Conservation (phyloP, 352 stramenopile species). For the Elongisporangium senticosum region DNA sequence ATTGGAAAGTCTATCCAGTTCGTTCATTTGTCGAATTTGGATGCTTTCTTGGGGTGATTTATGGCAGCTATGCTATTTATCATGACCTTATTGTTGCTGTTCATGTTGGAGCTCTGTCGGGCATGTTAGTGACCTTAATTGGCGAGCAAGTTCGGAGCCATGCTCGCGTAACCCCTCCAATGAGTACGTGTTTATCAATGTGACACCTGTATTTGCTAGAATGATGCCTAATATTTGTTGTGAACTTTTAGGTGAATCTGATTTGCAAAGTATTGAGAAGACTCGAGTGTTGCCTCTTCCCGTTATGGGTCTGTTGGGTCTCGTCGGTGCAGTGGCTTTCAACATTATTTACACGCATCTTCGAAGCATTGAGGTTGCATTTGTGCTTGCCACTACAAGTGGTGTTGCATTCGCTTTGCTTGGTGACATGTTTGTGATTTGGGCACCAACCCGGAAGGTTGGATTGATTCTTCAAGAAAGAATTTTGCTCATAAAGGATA, state of each 20-base stretch:
- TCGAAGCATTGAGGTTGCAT: constrained; percentile 75
- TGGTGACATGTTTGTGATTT: constrained; percentile 84
- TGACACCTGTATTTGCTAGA: neutral
- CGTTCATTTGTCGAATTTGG: constrained; percentile 82
- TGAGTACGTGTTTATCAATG: constrained; percentile 20
- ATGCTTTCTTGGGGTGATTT: constrained; percentile 85
- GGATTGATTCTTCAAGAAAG: constrained; percentile 77
- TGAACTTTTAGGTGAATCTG: neutral
- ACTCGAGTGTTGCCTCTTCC: constrained; percentile 70
- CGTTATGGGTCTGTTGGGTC: constrained; percentile 72
- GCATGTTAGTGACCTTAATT: constrained; percentile 73
- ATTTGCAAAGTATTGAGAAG: constrained; percentile 34
- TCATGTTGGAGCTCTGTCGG: constrained; percentile 78
- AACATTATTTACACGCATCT: constrained; percentile 87
- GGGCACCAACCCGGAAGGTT: constrained; percentile 70
- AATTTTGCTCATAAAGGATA: constrained; percentile 53
- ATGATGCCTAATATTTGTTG: neutral
- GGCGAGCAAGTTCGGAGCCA: constrained; percentile 70
- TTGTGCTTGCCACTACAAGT: constrained; percentile 70
- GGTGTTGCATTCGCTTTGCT: constrained; percentile 72
- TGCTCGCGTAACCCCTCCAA: constrained; percentile 31
- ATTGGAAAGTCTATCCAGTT: constrained; percentile 73
- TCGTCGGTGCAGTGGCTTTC: constrained; percentile 76
- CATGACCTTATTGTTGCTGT: constrained; percentile 68
- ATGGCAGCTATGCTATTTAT: constrained; percentile 84